These are phyloP conservation scores for Trifolium subterraneum DNA, from an alignment of 306 rosid genomes.

Conservation along the genomic window DNA sequence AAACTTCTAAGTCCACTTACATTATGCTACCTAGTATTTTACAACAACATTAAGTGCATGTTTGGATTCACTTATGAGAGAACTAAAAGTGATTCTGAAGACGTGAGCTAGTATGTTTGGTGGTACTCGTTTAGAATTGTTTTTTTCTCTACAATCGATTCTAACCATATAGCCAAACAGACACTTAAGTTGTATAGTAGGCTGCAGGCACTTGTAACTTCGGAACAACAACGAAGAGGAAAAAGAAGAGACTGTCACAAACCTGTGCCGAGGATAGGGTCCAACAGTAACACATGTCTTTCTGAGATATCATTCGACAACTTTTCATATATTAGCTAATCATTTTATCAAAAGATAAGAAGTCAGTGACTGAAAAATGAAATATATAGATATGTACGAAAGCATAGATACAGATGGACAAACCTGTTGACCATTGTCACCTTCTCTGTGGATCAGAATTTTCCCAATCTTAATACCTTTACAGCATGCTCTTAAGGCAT, in stretches of 20 bases:
- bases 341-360: conserved; percentile 36
- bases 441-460: conserved; percentile 97
- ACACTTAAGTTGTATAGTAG: too few relatives aligned
- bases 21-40: background rate
- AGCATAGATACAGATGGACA: conserved; percentile 40
- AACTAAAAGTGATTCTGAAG: too few relatives aligned
- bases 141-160: too few relatives aligned
- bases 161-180: too few relatives aligned
- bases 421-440: conserved; percentile 98
- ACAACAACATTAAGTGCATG: too few relatives aligned
- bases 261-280: conserved; percentile 99
- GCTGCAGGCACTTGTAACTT: background rate
- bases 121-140: too few relatives aligned
- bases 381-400: background rate
- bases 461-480: conserved; percentile 99
- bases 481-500: conserved; percentile 96
- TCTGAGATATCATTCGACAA: conserved; percentile 93
- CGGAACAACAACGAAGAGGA: conserved; percentile 6
- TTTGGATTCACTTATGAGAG: too few relatives aligned
- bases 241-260: conserved; percentile 31
- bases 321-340: conserved; percentile 91
- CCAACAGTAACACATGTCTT: conserved; percentile 92
- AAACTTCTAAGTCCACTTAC: background rate
- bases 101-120: too few relatives aligned
- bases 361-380: conserved; percentile 24